A percentile compares a stretch with the other conserved stretches of the same genome.
These are phyloP conservation scores for Coemansia furcata DNA, from an alignment of 192 early-diverging fungal species.

Conservation along the genomic window DNA sequence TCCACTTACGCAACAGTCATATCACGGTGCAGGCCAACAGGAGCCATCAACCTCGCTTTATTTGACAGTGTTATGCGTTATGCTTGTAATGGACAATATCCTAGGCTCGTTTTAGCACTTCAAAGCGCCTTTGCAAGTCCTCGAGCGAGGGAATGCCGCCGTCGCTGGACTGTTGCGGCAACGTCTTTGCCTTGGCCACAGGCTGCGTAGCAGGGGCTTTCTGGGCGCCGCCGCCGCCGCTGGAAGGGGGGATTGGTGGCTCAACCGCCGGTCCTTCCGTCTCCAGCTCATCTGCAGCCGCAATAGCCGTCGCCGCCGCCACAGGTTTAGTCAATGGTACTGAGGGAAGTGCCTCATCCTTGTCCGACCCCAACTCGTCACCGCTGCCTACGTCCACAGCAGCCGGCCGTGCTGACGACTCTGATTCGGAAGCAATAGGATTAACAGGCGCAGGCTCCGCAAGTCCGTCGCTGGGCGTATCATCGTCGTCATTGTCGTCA, in stretches of 20 bases:
- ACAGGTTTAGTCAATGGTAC: neutral
- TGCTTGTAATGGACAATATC: neutral
- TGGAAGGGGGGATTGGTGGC: neutral
- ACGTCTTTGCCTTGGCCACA: constrained; percentile 4
- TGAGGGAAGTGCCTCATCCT: constrained; percentile 4
- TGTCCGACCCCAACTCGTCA: neutral
- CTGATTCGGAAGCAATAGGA: constrained; percentile 3
- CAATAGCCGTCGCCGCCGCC: constrained; percentile 3
- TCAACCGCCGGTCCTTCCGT: neutral
- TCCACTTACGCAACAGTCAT: no score
- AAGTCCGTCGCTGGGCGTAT: constrained; percentile 19
- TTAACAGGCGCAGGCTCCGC: neutral
- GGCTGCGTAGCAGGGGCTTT: neutral
- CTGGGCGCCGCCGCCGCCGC: neutral
- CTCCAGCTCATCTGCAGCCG: neutral
- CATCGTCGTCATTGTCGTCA: constrained; percentile 37
- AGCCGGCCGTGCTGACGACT: neutral
- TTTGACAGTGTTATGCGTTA: no score
- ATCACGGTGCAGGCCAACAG: no score
- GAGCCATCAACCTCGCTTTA: no score
- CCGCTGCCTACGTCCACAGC: neutral
- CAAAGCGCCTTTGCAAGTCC: constrained; percentile 70
- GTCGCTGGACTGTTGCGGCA: constrained; percentile 6
- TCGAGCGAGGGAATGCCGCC: constrained; percentile 67
- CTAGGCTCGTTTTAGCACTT: constrained; percentile 64